These are phyloP conservation scores for Skeletonema tropicum DNA, from an alignment of 108 stramenopile genomes.

Conservation along the genomic window DNA sequence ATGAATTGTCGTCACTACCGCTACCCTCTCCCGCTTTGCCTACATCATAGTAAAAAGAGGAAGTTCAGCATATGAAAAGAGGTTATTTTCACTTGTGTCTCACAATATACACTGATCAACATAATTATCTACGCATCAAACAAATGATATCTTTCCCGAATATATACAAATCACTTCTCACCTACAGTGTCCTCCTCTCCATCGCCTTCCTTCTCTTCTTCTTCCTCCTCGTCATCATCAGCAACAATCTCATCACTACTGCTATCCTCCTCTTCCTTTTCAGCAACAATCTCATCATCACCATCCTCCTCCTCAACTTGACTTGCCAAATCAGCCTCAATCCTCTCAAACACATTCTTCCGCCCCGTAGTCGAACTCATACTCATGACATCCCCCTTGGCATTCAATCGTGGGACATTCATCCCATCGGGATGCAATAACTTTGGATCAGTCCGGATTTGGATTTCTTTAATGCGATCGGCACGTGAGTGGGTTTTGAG, in stretches of 20 bases:
- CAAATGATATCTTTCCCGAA: neutral
- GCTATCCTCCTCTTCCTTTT: neutral
- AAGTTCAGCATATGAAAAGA: neutral
- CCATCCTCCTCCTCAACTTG: neutral
- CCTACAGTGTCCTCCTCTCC: neutral
- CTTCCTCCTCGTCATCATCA: neutral
- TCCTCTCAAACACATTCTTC: slow-evolving; percentile 47
- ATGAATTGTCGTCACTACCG: neutral
- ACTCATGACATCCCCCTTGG: slow-evolving; percentile 32
- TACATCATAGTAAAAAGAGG: neutral
- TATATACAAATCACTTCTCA: neutral
- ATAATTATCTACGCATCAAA: neutral
- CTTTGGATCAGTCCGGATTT: slow-evolving; percentile 24
- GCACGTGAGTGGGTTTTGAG: slow-evolving; percentile 32
- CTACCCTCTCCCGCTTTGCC: neutral
- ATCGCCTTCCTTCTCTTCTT: neutral
- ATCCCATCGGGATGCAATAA: slow-evolving; percentile 43
- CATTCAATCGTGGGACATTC: slow-evolving; percentile 39
- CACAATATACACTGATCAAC: slow-evolving; percentile 2
- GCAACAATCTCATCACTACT: neutral
- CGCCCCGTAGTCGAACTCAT: slow-evolving; percentile 13
- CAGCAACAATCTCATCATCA: neutral
- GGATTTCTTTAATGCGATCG: slow-evolving; percentile 38
- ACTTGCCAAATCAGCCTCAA: slow-evolving; percentile 19
- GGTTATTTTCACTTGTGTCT: neutral